Evolutionary conservation across 2,329 filamentous ascomycete species (phyloP), one percentile per base, ranked within the genome.

Genomic region (Ambrosiella beaveri): DNA sequence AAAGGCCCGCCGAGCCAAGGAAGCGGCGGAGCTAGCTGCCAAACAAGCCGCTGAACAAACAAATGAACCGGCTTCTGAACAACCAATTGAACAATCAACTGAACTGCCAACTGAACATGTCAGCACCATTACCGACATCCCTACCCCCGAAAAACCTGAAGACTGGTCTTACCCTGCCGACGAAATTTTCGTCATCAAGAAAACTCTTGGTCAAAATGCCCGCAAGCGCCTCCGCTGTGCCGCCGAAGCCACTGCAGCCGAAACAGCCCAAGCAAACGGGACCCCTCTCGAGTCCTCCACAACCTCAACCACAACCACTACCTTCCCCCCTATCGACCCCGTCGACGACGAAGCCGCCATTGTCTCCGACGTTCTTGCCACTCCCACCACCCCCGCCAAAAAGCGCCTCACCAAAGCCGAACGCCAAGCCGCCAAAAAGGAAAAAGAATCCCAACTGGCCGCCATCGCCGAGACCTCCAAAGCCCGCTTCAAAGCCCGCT

Each of bases 401-500:
- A 27, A 27, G 27, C 27, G 27, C 27, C 27, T 4, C 27, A 38
- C 57, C 50, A 51, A 57, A 50, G 38, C 37, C 15, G n/a, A 11
- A 41, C 45, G 2, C 47, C 27, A 51, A 51, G 7, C 45, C 17
- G 2, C 17, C 15, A n/a, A 57, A 57, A 7, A 57, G 49, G 15
- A n/a, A 27, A 51, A 36, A 37, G 47, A 51, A 37, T 17, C 47
- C 47, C 7, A 11, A 19, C 45, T n/a, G 15, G 17, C 19, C 17
- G 6, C 47, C 47, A 2, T 13, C 15, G 8, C 17, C 47, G 17
- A 51, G 15, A 3, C 47, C 15, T 2, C 19, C 8, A 36, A 27
- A 9, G n/a, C 52, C 17, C 52, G 52, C 9, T 54, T 52, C 45
- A 59, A 59, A 55, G 50, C 45, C 41, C 57, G 57, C 38, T 45